Conservation (phyloP, 352 stramenopile genomes). For the Phytopythium aichiense region DNA sequence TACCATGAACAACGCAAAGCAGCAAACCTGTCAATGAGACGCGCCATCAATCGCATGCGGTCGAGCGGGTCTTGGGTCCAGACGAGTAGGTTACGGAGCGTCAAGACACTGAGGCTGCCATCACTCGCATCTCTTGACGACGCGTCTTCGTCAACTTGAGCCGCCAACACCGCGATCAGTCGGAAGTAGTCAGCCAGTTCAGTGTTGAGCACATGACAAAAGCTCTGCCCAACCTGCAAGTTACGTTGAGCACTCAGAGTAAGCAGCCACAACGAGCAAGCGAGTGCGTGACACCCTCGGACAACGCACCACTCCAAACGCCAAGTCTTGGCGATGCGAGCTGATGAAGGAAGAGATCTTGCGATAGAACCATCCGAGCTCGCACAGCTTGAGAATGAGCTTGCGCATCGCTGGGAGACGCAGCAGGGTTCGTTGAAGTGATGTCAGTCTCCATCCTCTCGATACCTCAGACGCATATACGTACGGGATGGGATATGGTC, state of each 20-base stretch:
- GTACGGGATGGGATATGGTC: conserved; percentile 76
- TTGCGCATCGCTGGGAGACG: conserved; percentile 64
- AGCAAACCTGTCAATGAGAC: conserved; percentile 80
- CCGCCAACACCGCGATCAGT: conserved; percentile 89
- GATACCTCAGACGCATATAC: conserved; percentile 9
- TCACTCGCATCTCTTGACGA: conserved; percentile 47
- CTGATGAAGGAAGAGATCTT: conserved; percentile 82
- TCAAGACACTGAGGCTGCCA: conserved; percentile 55
- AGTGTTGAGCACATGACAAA: conserved; percentile 88
- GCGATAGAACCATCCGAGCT: conserved; percentile 89
- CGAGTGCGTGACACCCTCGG: background rate
- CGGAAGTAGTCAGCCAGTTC: conserved; percentile 92
- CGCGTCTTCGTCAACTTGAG: conserved; percentile 86
- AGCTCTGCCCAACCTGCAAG: conserved; percentile 80
- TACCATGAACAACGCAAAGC: background rate
- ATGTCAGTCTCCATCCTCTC: background rate
- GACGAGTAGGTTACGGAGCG: conserved; percentile 85
- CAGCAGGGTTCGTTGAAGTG: background rate
- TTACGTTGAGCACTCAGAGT: conserved; percentile 6
- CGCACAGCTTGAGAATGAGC: conserved; percentile 77
- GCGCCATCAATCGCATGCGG: conserved; percentile 86
- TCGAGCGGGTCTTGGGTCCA: conserved; percentile 89
- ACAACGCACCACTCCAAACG: conserved; percentile 66
- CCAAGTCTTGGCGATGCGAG: conserved; percentile 64
- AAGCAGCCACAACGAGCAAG: background rate